Conservation (phyloP, 495 filamentous ascomycete species). For the Physcia stellaris region DNA sequence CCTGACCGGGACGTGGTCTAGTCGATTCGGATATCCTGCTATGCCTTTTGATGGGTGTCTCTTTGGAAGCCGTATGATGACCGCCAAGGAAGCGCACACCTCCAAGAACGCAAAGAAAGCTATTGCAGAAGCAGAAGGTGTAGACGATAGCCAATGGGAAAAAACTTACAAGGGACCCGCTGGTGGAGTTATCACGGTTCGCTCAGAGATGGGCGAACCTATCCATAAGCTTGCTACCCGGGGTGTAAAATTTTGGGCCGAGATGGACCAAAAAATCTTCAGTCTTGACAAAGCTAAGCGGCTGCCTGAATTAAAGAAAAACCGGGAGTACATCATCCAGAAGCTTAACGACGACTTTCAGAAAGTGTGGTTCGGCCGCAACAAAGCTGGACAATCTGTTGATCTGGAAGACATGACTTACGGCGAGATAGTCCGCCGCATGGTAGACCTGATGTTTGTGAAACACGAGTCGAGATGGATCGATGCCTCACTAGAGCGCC, state of each 20-base stretch:
- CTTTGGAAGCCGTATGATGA: constrained; percentile 89
- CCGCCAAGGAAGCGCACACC: constrained; percentile 87
- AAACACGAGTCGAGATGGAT: constrained; percentile 93
- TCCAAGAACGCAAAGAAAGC: constrained; percentile 89
- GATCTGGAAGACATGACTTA: constrained; percentile 99
- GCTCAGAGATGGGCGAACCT: constrained; percentile 97
- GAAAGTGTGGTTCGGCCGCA: constrained; percentile 96
- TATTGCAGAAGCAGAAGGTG: constrained; percentile 78
- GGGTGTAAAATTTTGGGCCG: constrained; percentile 89
- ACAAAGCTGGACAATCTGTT: constrained; percentile 66
- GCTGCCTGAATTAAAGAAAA: constrained; percentile 80
- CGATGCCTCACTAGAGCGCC: constrained; percentile 62
- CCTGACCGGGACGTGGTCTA: constrained; percentile 77
- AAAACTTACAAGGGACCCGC: constrained; percentile 88
- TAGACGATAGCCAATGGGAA: constrained; percentile 86
- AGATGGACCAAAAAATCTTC: constrained; percentile 98
- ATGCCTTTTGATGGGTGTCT: constrained; percentile 91
- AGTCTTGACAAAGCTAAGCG: constrained; percentile 90
- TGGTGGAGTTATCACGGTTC: constrained; percentile 91
- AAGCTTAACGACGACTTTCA: constrained; percentile 97
- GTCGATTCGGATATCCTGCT: constrained; percentile 69
- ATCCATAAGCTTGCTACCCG: constrained; percentile 96
- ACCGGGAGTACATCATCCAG: constrained; percentile 87
- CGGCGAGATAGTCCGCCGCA: constrained; percentile 74
- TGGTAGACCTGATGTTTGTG: constrained; percentile 95